Conservation (phyloP, 208 protist species). For the Paratrypanosoma confusum region DNA sequence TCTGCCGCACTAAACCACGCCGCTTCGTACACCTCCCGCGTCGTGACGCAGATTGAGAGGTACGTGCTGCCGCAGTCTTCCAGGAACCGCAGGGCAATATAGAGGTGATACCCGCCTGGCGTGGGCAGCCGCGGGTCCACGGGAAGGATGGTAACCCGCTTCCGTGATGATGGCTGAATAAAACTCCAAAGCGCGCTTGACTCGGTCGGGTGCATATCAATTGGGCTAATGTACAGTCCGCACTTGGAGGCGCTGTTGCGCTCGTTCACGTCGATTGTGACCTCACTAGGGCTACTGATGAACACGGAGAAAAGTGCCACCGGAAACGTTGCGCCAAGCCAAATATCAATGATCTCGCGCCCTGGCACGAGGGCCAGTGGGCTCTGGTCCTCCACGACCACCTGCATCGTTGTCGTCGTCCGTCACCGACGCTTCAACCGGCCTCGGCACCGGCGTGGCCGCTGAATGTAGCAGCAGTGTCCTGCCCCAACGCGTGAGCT, state of each 20-base stretch:
- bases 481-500: too few species aligned
- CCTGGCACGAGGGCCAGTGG: constrained; percentile 17
- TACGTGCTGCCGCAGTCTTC: too few species aligned
- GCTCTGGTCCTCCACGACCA: constrained; percentile 13
- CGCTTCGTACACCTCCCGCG: neutral
- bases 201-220: constrained; percentile 32
- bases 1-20: neutral
- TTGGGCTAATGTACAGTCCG: constrained; percentile 58
- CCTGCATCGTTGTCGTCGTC: too few species aligned
- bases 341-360: constrained; percentile 31
- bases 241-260: constrained; percentile 64
- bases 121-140: constrained; percentile 6
- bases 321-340: constrained; percentile 38
- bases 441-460: too few species aligned
- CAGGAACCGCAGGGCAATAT: too few species aligned
- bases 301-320: constrained; percentile 48
- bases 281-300: constrained; percentile 24
- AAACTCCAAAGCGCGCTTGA: constrained; percentile 76
- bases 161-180: constrained; percentile 51
- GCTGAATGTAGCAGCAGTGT: too few species aligned
- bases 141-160: constrained; percentile 47
- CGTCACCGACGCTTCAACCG: too few species aligned
- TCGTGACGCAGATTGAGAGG: neutral
- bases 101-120: neutral
- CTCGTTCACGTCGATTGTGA: constrained; percentile 72